Evolutionary conservation across 306 rosid genomes (phyloP).

Genomic region (Notholithocarpus densiflorus): DNA sequence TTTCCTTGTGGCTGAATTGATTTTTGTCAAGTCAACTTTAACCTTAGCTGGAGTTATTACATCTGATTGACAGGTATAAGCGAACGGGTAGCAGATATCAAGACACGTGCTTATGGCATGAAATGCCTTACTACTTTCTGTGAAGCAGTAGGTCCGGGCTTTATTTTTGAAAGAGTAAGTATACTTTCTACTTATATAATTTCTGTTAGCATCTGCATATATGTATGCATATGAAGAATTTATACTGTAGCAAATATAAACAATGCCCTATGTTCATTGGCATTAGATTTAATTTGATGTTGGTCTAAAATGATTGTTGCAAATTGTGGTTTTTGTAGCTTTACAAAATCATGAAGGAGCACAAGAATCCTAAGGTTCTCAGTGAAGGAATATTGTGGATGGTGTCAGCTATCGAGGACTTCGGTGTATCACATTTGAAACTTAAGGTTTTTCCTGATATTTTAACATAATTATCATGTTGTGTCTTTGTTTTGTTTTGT

Average conservation of each 20-base stretch:
- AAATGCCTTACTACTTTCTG: constrained; percentile 86
- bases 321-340: constrained; percentile 39
- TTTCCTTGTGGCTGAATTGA: constrained; percentile 2
- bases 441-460: constrained; percentile 62
- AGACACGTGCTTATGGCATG: constrained; percentile 88
- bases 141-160: constrained; percentile 99
- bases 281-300: constrained; percentile 11
- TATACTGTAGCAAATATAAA: not conserved
- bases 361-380: constrained; percentile 97
- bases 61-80: constrained; percentile 61
- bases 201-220: not conserved
- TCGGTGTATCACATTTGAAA: constrained; percentile 81
- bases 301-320: not conserved
- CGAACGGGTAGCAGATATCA: constrained; percentile 98
- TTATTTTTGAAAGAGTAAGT: constrained; percentile 93
- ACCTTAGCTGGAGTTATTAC: not conserved
- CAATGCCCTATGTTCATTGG: not conserved
- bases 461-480: not conserved
- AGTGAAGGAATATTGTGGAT: constrained; percentile 97
- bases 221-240: not conserved
- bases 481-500: not conserved
- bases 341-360: constrained; percentile 96
- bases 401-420: constrained; percentile 95
- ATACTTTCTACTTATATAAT: constrained; percentile 10
- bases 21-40: not conserved